Percentiles rank a stretch among this genome's conserved stretches.
Evolutionary conservation across 768 basidiomycete species (phyloP).

Genomic region (Phanerodontia chrysosporium): DNA sequence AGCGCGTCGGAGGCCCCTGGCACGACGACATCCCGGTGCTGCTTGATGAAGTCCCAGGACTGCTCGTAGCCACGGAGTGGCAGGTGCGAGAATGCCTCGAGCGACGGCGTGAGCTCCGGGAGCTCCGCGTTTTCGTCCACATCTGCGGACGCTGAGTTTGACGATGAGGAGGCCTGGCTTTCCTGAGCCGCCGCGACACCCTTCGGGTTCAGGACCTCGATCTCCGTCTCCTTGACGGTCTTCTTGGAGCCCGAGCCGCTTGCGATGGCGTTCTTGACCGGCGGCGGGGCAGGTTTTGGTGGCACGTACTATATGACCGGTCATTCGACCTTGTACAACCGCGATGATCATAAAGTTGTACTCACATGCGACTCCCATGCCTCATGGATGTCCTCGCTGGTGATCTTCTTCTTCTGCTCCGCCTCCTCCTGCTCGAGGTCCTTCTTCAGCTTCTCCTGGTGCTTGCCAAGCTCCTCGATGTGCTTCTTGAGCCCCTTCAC

Average conservation of each 20-base stretch:
- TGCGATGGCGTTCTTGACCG: constrained; percentile 52
- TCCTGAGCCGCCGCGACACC: constrained; percentile 30
- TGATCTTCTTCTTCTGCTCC: constrained; percentile 91
- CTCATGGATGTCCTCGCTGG: constrained; percentile 88
- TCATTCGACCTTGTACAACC: background rate
- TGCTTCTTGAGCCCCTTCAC: constrained; percentile 63
- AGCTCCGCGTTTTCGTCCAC: constrained; percentile 51
- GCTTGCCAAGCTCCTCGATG: constrained; percentile 58
- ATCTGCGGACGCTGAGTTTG: constrained; percentile 5
- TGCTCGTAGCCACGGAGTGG: constrained; percentile 67
- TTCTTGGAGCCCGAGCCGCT: constrained; percentile 38
- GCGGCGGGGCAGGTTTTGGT: constrained; percentile 62
- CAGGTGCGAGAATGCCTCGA: constrained; percentile 75
- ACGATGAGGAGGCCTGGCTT: constrained; percentile 18
- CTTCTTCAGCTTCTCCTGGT: constrained; percentile 54
- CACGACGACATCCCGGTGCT: constrained; percentile 79
- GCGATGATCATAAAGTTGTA: background rate
- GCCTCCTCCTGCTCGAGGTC: constrained; percentile 60
- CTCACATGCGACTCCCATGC: constrained; percentile 77
- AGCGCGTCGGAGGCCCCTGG: constrained; percentile 89
- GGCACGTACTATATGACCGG: constrained; percentile 59
- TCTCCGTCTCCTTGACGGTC: constrained; percentile 50
- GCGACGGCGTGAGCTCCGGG: constrained; percentile 74
- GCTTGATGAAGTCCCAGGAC: constrained; percentile 83
- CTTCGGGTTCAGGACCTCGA: constrained; percentile 74